These are phyloP conservation scores for Cylindricascospora bacillispora DNA, from an alignment of 1,139 yeast genomes.

Conservation along the genomic window DNA sequence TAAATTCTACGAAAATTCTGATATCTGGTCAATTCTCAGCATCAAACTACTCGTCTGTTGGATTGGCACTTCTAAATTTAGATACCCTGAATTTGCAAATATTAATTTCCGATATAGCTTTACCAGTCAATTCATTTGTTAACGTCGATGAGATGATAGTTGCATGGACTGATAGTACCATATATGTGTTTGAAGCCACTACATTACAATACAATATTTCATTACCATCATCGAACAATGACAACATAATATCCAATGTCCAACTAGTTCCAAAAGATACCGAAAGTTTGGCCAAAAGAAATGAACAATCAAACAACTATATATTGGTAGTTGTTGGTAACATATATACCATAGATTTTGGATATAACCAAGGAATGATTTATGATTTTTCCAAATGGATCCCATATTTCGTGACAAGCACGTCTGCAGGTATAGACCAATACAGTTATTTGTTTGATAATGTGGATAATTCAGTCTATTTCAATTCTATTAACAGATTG, in stretches of 20 bases:
- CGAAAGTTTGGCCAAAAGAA: background rate
- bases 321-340: constrained; percentile 53
- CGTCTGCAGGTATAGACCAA: constrained; percentile 8
- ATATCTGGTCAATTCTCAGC: constrained; percentile 45
- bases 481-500: constrained; percentile 19
- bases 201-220: constrained; percentile 8
- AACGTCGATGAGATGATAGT: constrained; percentile 7
- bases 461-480: constrained; percentile 26
- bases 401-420: constrained; percentile 43
- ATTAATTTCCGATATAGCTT: constrained; percentile 5
- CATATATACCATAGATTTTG: constrained; percentile 39
- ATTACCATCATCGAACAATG: constrained; percentile 6
- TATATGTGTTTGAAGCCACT: constrained; percentile 6
- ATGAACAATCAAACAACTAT: no score
- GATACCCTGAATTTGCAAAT: constrained; percentile 4
- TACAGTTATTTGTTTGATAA: constrained; percentile 28
- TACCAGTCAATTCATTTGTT: constrained; percentile 9
- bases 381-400: constrained; percentile 62
- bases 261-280: constrained; percentile 2
- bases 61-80: constrained; percentile 13
- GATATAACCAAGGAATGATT: constrained; percentile 52
- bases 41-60: constrained; percentile 6
- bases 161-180: constrained; percentile 12
- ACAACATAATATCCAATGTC: constrained; percentile 5
- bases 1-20: constrained; percentile 38